Evolutionary conservation across 768 basidiomycete species (phyloP).

Genomic region (Pleurotus citrinopileatus): DNA sequence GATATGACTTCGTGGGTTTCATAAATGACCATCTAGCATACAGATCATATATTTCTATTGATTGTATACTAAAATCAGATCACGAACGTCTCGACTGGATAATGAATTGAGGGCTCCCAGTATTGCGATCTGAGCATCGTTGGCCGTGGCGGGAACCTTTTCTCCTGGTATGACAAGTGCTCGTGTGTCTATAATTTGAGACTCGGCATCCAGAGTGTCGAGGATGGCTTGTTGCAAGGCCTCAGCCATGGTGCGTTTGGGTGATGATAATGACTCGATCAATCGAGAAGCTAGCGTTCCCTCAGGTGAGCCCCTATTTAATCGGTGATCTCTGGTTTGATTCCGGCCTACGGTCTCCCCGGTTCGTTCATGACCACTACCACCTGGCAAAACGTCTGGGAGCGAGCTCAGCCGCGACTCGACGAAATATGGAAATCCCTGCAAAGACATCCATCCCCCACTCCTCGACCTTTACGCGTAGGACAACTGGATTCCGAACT

Average conservation of each 20-base stretch:
- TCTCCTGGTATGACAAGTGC: slow-evolving; percentile 65
- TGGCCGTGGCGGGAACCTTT: slow-evolving; percentile 49
- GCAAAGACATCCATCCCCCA: slow-evolving; percentile 23
- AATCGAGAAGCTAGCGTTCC: background rate
- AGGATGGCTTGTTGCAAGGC: slow-evolving; percentile 77
- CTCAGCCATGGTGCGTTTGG: slow-evolving; percentile 59
- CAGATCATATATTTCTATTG: slow-evolving; percentile 16
- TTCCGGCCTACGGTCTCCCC: background rate
- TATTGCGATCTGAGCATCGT: slow-evolving; percentile 80
- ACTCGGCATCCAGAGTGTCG: slow-evolving; percentile 58
- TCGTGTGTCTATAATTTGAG: slow-evolving; percentile 66
- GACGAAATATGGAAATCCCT: slow-evolving; percentile 42
- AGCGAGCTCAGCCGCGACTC: slow-evolving; percentile 53
- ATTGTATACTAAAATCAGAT: slow-evolving; percentile 6
- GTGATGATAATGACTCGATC: background rate
- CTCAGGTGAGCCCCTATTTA: slow-evolving; percentile 8
- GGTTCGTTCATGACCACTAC: slow-evolving; percentile 15
- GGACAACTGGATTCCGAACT: slow-evolving; percentile 90
- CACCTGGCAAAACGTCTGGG: slow-evolving; percentile 65
- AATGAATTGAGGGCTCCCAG: slow-evolving; percentile 93
- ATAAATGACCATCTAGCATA: slow-evolving; percentile 74
- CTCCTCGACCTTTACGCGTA: slow-evolving; percentile 67
- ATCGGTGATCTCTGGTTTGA: slow-evolving; percentile 16
- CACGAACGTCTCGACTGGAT: slow-evolving; percentile 74
- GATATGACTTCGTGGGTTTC: slow-evolving; percentile 73